Evolutionary conservation across 2,329 filamentous ascomycete genomes (phyloP).

Genomic region (Mycosphaerella sp.): DNA sequence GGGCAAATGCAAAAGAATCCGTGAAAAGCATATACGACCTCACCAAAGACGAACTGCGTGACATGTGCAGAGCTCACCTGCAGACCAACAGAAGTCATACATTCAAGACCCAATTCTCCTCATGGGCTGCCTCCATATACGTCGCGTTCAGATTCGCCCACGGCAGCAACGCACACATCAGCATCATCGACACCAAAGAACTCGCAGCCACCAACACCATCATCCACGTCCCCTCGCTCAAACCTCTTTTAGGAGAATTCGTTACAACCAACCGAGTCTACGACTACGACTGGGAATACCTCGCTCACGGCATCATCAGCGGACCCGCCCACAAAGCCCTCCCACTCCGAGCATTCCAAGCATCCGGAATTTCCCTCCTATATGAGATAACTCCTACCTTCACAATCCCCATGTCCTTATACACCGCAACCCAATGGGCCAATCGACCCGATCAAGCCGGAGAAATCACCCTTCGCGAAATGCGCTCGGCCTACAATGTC

Average conservation of each 20-base stretch:
- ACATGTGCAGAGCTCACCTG: background rate
- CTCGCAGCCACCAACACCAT: background rate
- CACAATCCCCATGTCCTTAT: no score
- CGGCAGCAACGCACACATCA: background rate
- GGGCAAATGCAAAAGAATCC: no score
- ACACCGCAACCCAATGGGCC: no score
- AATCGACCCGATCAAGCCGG: no score
- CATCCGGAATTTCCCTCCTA: no score
- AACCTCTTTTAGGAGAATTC: background rate
- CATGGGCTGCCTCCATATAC: conserved; percentile 5
- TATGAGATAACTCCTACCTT: no score
- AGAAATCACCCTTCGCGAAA: background rate
- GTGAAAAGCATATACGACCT: no score
- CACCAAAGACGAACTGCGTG: background rate
- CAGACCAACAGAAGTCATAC: background rate
- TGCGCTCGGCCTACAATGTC: background rate
- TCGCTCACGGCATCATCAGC: conserved; percentile 6
- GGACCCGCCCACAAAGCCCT: conserved; percentile 6
- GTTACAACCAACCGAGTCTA: no score
- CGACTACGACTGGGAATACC: conserved; percentile 1
- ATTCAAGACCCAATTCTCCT: conserved; percentile 4
- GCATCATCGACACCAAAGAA: conserved; percentile 9
- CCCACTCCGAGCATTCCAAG: conserved; percentile 1
- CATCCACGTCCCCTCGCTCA: conserved; percentile 2
- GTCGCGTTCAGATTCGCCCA: background rate